A percentile compares a stretch with the other conserved stretches of the same genome.
Evolutionary conservation across 2,329 filamentous ascomycete species (phyloP).

Genomic region (Colletotrichum sublineola): DNA sequence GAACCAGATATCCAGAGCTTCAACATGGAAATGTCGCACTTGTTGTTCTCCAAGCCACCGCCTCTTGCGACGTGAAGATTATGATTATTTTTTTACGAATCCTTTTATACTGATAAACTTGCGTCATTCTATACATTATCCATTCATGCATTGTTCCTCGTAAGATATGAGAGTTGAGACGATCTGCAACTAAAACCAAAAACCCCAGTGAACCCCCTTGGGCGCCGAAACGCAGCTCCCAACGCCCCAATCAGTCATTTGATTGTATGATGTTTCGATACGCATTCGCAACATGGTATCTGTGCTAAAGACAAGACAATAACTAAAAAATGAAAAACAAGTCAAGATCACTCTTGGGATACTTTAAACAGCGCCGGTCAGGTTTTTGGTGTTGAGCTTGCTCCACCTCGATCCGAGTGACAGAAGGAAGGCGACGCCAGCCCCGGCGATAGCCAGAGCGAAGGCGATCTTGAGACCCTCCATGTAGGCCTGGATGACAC

Average conservation of each 20-base stretch:
- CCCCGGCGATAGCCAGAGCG: conserved; percentile 67
- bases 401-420: conserved; percentile 54
- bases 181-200: too few species aligned
- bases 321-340: background rate
- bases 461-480: conserved; percentile 73
- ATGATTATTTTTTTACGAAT: too few species aligned
- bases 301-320: conserved; percentile 11
- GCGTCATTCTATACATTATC: background rate
- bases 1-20: background rate
- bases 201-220: background rate
- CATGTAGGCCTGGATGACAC: conserved; percentile 73
- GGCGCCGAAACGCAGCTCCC: background rate
- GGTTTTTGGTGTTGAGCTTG: conserved; percentile 39
- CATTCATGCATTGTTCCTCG: background rate
- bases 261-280: background rate
- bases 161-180: conserved; percentile 25
- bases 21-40: background rate
- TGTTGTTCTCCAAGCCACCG: background rate
- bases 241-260: conserved; percentile 13
- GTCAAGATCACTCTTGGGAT: background rate
- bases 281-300: conserved; percentile 16
- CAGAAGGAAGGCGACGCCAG: conserved; percentile 55
- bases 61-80: background rate
- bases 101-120: too few species aligned
- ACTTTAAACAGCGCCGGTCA: conserved; percentile 27